These are phyloP conservation scores for Entamoeba histolytica DNA, from an alignment of 208 protist genomes.

Conservation along the genomic window DNA sequence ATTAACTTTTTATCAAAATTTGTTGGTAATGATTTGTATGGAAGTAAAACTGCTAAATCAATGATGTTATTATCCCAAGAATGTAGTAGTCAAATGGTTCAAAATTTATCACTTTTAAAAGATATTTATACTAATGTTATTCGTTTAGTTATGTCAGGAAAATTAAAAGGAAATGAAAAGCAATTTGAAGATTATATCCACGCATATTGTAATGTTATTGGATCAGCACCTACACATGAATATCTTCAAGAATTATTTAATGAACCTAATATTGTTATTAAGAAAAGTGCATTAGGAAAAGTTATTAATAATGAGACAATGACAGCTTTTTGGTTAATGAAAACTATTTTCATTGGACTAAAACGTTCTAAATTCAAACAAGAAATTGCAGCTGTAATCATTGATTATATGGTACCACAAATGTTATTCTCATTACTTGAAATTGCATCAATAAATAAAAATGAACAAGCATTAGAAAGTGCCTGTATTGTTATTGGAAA, in stretches of 20 bases:
- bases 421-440: not conserved
- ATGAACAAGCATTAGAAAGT: not conserved
- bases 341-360: not conserved
- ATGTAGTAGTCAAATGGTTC: not conserved
- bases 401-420: not conserved
- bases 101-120: not conserved
- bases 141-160: not conserved
- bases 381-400: not conserved
- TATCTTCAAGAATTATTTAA: not conserved
- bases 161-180: not conserved
- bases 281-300: not conserved
- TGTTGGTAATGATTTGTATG: not conserved
- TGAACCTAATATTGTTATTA: not conserved
- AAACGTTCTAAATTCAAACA: not conserved
- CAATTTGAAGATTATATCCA: not conserved
- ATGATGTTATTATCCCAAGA: not conserved
- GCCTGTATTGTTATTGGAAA: not conserved
- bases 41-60: not conserved
- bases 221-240: not conserved
- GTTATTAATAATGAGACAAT: not conserved
- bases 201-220: not conserved
- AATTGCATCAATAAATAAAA: not conserved
- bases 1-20: not conserved
- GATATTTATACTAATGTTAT: not conserved
- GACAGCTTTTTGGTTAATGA: not conserved